Evolutionary conservation across 371 early-diverging fungal genomes (phyloP).

Genomic region (Globomyces sp.): DNA sequence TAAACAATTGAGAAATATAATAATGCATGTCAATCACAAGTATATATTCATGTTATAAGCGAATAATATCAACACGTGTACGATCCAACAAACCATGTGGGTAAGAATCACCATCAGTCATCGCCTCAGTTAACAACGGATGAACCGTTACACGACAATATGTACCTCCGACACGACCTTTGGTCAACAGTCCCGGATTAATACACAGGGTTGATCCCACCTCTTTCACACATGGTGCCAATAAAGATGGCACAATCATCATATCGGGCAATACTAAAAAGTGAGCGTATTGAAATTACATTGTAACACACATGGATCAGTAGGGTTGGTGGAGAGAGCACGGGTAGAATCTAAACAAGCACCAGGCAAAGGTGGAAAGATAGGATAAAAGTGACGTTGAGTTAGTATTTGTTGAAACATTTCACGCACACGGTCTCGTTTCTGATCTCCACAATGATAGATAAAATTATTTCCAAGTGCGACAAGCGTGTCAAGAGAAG

Average conservation of each 20-base stretch:
- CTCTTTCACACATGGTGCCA: conserved; percentile 63
- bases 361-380: conserved; percentile 66
- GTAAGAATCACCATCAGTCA: not conserved
- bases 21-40: too few species aligned
- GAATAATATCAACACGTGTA: not conserved
- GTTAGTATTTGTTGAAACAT: conserved; percentile 68
- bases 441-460: not conserved
- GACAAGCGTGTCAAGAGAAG: conserved; percentile 68
- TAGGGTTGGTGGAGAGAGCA: conserved; percentile 19
- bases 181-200: conserved; percentile 65
- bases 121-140: conserved; percentile 3
- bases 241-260: conserved; percentile 68
- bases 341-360: conserved; percentile 54
- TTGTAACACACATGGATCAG: conserved; percentile 46
- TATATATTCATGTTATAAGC: too few species aligned
- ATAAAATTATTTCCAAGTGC: conserved; percentile 38
- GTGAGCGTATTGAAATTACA: conserved; percentile 4
- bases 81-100: not conserved
- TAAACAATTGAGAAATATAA: not conserved
- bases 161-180: conserved; percentile 3
- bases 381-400: conserved; percentile 81
- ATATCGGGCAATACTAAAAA: conserved; percentile 66
- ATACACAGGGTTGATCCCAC: conserved; percentile 70
- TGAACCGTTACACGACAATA: conserved; percentile 1
- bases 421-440: conserved; percentile 44